Base-by-base conservation (phyloP, 2,329 filamentous ascomycete species). In the Paracorniculantispora psalliotae region DNA sequence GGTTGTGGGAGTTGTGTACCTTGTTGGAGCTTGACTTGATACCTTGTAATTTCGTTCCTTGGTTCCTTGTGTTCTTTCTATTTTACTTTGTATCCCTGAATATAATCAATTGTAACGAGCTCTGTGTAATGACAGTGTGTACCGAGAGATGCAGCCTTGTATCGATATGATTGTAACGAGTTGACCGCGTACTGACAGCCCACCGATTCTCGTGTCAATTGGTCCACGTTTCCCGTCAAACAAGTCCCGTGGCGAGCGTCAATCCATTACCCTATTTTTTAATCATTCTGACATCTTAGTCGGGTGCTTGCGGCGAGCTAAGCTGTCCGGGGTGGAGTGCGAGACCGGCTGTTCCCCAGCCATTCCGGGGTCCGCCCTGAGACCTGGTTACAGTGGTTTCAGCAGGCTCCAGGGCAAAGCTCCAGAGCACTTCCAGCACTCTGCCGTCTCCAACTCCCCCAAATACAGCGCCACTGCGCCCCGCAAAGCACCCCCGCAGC, bases 191-290 rank as follows among this genome's bases (percentile, higher is more conserved):
- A n/a, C n/a, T n/a, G n/a, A n/a, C n/a, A n/a, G n/a, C n/a, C n/a
- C n/a, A n/a, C n/a, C n/a, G n/a, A n/a, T n/a, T n/a, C n/a, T n/a
- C n/a, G n/a, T n/a, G n/a, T n/a, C n/a, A n/a, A n/a, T n/a, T n/a
- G n/a, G n/a, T n/a, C n/a, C n/a, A n/a, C n/a, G n/a, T n/a, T n/a
- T n/a, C n/a, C n/a, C n/a, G n/a, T n/a, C n/a, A n/a, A n/a, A n/a
- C n/a, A n/a, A n/a, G n/a, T n/a, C n/a, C n/a, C 25, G 10, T 30
- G 35, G n/a, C 6, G 3, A 6, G 3, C 2, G 10, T 15, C 35
- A 55, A 39, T 56, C 17, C 7, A 56, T 56, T 56, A 56, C 53
- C 53, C 43, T 28, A 56, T 56, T 48, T 56, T 56, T 56, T 2
- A 33, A 56, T 48, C 53, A 48, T 56, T 56, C 53, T 56, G 53